These are phyloP conservation scores for Rubus idaeus DNA, from an alignment of 306 rosid species.

Conservation along the genomic window DNA sequence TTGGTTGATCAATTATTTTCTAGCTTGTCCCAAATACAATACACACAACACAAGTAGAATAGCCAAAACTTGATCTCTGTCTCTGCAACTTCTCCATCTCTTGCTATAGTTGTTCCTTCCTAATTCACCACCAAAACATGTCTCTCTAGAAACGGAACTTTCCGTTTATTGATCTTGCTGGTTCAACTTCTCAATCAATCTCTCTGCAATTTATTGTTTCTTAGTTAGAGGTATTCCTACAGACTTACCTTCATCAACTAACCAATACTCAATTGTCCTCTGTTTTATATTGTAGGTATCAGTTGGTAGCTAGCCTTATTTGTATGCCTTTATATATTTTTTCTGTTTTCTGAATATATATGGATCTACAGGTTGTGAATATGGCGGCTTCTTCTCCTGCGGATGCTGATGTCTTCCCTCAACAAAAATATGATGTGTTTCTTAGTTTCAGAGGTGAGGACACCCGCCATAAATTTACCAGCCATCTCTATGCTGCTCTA, in stretches of 20 bases:
- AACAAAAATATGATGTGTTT: neutral
- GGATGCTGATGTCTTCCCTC: neutral
- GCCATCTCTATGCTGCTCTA: neutral
- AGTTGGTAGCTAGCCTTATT: neutral
- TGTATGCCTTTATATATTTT: neutral
- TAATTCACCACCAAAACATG: too few relatives aligned
- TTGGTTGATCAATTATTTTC: too few relatives aligned
- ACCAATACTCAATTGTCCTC: neutral
- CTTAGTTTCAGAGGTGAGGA: neutral
- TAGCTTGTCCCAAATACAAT: neutral
- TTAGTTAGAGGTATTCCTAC: neutral
- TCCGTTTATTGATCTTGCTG: neutral
- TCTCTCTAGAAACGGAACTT: neutral
- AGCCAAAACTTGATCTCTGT: neutral
- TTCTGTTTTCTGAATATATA: neutral
- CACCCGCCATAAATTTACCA: neutral
- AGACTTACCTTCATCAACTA: neutral
- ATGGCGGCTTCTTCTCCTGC: neutral
- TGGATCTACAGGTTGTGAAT: neutral
- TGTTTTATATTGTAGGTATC: neutral
- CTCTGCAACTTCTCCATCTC: neutral
- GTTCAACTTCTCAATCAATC: neutral
- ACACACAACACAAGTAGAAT: too few relatives aligned
- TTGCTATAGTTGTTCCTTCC: too few relatives aligned
- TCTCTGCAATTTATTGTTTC: neutral